Evolutionary conservation across 805 yeast species (phyloP).

Genomic region (Pichia gijzeniarum): DNA sequence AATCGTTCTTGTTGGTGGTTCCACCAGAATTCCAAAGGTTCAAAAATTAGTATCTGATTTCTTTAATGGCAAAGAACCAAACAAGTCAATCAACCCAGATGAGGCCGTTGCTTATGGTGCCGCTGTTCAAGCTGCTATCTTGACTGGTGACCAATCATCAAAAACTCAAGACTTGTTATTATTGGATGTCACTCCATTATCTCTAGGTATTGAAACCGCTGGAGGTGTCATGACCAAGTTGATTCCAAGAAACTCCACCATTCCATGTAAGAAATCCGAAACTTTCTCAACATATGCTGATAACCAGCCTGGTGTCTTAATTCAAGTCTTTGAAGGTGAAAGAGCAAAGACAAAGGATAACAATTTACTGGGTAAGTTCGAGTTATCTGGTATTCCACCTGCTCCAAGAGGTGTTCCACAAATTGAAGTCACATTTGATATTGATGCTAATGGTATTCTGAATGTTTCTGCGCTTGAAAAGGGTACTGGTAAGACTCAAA

Average conservation of each 20-base stretch:
- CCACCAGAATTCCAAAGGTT: slow-evolving; percentile 96
- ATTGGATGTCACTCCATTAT: slow-evolving; percentile 95
- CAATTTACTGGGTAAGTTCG: slow-evolving; percentile 95
- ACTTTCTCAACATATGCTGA: slow-evolving; percentile 95
- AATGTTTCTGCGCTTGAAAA: slow-evolving; percentile 95
- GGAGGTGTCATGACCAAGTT: slow-evolving; percentile 99
- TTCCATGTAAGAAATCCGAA: slow-evolving; percentile 97
- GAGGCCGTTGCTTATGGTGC: slow-evolving; percentile 99
- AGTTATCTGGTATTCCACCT: slow-evolving; percentile 93
- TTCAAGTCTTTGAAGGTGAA: slow-evolving; percentile 98
- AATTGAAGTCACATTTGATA: slow-evolving; percentile 94
- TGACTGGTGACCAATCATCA: slow-evolving; percentile 91
- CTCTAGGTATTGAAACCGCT: slow-evolving; percentile 97
- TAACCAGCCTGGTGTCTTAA: slow-evolving; percentile 97
- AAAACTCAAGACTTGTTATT: slow-evolving; percentile 89
- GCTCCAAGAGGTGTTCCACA: slow-evolving; percentile 99
- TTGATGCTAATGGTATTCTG: slow-evolving; percentile 96
- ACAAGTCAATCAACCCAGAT: slow-evolving; percentile 95
- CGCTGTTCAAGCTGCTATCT: slow-evolving; percentile 96
- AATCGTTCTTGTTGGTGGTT: slow-evolving; percentile 95
- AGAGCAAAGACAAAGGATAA: slow-evolving; percentile 94
- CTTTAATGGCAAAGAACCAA: slow-evolving; percentile 96
- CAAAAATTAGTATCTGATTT: slow-evolving; percentile 93
- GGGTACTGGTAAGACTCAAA: slow-evolving; percentile 96
- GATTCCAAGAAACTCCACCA: slow-evolving; percentile 96